phyloP scores from a whole-genome alignment of 768 basidiomycete genomes.

The Tulasnella sp. region DNA sequence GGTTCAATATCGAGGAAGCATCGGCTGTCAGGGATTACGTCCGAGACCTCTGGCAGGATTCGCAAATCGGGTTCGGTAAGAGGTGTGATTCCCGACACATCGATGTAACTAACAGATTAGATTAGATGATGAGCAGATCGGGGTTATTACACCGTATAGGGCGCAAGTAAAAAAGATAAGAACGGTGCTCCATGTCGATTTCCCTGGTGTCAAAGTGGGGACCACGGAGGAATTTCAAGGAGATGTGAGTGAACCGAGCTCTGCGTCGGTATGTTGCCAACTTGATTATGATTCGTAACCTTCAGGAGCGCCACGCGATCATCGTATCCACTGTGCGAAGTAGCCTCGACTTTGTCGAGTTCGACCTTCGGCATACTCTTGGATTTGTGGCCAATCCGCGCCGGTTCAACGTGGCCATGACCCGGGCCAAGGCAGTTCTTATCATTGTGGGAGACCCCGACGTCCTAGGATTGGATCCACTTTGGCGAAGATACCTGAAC shows the following conservation, averaged over 20 bases:
- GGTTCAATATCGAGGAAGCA: conserved; percentile 50
- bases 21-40: conserved; percentile 46
- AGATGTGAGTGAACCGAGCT: conserved; percentile 42
- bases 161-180: conserved; percentile 47
- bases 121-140: conserved; percentile 45
- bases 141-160: conserved; percentile 49
- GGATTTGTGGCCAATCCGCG: conserved; percentile 47
- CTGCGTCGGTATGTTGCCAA: not conserved
- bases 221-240: conserved; percentile 52
- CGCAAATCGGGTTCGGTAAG: not conserved
- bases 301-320: conserved; percentile 59
- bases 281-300: not conserved
- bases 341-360: conserved; percentile 53
- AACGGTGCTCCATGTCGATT: conserved; percentile 38
- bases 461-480: conserved; percentile 59
- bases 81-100: not conserved
- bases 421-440: conserved; percentile 64
- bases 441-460: conserved; percentile 65
- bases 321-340: conserved; percentile 64
- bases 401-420: conserved; percentile 55
- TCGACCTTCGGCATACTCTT: conserved; percentile 58
- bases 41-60: conserved; percentile 40
- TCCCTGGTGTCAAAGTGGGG: conserved; percentile 44
- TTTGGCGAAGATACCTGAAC: conserved; percentile 66
- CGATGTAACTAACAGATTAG: not conserved